Evolutionary conservation across 2,329 filamentous ascomycete species (phyloP).

Genomic region (Diaporthe citri): DNA sequence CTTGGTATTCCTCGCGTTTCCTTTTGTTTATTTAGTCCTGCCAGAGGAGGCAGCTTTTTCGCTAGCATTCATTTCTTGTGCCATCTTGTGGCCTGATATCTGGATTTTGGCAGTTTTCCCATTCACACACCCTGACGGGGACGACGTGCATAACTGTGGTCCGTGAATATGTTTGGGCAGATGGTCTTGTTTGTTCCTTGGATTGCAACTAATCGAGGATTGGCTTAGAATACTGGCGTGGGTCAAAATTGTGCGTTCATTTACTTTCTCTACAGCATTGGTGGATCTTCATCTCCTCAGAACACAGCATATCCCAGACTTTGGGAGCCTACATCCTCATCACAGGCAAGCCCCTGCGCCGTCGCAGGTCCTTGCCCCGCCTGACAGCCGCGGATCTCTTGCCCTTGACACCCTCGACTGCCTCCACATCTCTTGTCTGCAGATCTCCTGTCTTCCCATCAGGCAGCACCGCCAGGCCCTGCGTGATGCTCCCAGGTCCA

Average conservation of each 20-base stretch:
- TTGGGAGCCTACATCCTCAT: neutral
- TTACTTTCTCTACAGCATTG: neutral
- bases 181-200: too few species aligned
- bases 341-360: conserved; percentile 23
- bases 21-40: too few species aligned
- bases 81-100: too few species aligned
- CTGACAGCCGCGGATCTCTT: conserved; percentile 30
- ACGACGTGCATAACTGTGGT: too few species aligned
- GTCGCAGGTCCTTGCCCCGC: conserved; percentile 17
- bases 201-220: neutral
- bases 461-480: conserved; percentile 49
- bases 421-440: conserved; percentile 28
- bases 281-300: neutral
- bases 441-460: conserved; percentile 43
- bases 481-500: conserved; percentile 64
- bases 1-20: too few species aligned
- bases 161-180: too few species aligned
- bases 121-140: too few species aligned
- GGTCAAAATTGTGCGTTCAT: neutral
- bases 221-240: too few species aligned
- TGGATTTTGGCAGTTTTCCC: too few species aligned
- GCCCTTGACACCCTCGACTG: neutral
- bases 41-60: too few species aligned
- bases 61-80: too few species aligned
- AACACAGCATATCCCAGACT: neutral